phyloP scores from a whole-genome alignment of 768 basidiomycete species.

The Kwoniella botswanensis region DNA sequence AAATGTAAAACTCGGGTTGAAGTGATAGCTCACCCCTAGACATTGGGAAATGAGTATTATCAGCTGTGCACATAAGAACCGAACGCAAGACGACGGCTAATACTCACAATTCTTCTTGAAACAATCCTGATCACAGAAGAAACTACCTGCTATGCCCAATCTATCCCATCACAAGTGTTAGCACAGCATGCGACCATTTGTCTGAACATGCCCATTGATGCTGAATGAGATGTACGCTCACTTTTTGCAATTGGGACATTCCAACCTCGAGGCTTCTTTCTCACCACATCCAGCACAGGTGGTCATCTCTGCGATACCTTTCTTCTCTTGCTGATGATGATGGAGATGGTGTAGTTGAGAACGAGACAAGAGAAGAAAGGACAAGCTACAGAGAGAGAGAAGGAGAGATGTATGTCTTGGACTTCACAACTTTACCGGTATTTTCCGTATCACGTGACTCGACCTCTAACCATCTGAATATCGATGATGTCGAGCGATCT shows the following conservation, averaged over 20 bases:
- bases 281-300: slow-evolving; percentile 63
- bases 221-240: slow-evolving; percentile 58
- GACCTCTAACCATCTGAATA: too few species aligned
- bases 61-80: neutral
- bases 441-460: slow-evolving; percentile 15
- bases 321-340: neutral
- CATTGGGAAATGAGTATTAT: neutral
- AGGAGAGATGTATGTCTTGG: neutral
- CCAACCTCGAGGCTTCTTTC: slow-evolving; percentile 80
- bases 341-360: neutral
- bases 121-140: slow-evolving; percentile 91
- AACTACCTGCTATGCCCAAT: slow-evolving; percentile 59
- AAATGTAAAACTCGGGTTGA: too few species aligned
- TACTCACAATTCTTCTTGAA: slow-evolving; percentile 90
- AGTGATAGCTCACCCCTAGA: slow-evolving; percentile 28
- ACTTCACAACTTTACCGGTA: slow-evolving; percentile 8
- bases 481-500: neutral
- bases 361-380: neutral
- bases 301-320: slow-evolving; percentile 33
- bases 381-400: slow-evolving; percentile 3
- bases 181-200: slow-evolving; percentile 1
- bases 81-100: slow-evolving; percentile 44
- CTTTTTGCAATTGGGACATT: slow-evolving; percentile 95
- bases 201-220: neutral
- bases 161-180: slow-evolving; percentile 32